A percentile compares a stretch with the other conserved stretches of the same genome.
Evolutionary conservation across 345 rosid genomes (phyloP).

Genomic region (Murraya paniculata): DNA sequence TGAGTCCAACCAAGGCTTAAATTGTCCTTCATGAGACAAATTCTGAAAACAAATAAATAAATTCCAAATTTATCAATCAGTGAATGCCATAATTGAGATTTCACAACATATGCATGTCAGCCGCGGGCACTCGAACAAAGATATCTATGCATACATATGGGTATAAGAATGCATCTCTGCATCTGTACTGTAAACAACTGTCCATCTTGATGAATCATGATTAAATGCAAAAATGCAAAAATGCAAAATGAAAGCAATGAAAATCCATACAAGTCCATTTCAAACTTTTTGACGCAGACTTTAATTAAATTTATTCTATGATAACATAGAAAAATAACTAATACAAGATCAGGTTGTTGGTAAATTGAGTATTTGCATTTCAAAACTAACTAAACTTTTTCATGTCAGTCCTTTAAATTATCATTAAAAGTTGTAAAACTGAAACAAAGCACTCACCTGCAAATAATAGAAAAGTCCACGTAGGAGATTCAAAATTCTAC

Average conservation of each 20-base stretch:
- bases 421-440: neutral
- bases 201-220: neutral
- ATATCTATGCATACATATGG: neutral
- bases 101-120: neutral
- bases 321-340: neutral
- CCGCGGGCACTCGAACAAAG: neutral
- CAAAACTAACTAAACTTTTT: neutral
- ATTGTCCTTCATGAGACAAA: slow-evolving; percentile 40
- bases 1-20: slow-evolving; percentile 54
- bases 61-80: neutral
- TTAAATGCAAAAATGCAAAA: neutral
- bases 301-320: neutral
- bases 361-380: neutral
- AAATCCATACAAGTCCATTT: neutral
- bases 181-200: neutral
- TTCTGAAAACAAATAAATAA: slow-evolving; percentile 40
- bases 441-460: slow-evolving; percentile 42
- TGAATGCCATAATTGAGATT: neutral
- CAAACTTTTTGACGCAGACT: neutral
- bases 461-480: slow-evolving; percentile 81
- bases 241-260: neutral
- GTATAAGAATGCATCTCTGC: neutral
- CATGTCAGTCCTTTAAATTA: neutral
- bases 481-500: slow-evolving; percentile 47
- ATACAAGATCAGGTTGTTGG: neutral